A percentile compares a stretch with the other conserved stretches of the same genome.
Conservation (phyloP, 257 asterid species). For the Eustoma russellianum region DNA sequence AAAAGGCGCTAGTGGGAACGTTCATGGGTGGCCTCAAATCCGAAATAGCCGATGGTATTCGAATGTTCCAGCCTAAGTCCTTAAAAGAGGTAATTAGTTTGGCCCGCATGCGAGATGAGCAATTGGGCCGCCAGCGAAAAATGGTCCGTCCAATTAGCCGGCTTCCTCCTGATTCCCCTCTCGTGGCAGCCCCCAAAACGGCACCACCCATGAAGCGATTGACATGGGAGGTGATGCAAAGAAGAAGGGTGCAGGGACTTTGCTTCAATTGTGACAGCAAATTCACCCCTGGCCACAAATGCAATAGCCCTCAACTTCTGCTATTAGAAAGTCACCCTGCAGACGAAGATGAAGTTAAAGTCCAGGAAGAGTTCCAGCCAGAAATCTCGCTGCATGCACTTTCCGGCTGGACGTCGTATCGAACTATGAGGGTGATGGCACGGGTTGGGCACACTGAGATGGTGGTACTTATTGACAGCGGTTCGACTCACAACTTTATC, state of each 20-base stretch:
- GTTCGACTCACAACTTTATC: too few relatives aligned
- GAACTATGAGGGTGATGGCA: too few relatives aligned
- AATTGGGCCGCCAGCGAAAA: background rate
- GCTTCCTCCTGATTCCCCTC: too few relatives aligned
- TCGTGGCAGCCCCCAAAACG: background rate
- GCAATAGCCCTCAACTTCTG: background rate
- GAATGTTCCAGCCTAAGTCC: background rate
- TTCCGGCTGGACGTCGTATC: too few relatives aligned
- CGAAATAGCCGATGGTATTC: background rate
- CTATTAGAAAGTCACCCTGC: background rate
- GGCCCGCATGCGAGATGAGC: background rate
- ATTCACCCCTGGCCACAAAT: background rate
- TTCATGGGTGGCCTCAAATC: too few relatives aligned
- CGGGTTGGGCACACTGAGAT: too few relatives aligned
- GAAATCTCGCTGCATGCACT: too few relatives aligned
- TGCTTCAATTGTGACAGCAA: background rate
- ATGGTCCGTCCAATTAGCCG: too few relatives aligned
- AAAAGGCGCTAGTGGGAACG: too few relatives aligned
- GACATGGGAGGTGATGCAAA: background rate
- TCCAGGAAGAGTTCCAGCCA: too few relatives aligned
- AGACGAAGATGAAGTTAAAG: too few relatives aligned
- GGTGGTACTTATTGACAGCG: too few relatives aligned
- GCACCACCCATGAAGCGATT: background rate
- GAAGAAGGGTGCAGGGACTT: background rate
- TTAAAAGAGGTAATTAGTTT: background rate